A percentile compares a stretch with the other conserved stretches of the same genome.
Conservation (phyloP, 2,329 filamentous ascomycete species). For the Westerdykella sp. region DNA sequence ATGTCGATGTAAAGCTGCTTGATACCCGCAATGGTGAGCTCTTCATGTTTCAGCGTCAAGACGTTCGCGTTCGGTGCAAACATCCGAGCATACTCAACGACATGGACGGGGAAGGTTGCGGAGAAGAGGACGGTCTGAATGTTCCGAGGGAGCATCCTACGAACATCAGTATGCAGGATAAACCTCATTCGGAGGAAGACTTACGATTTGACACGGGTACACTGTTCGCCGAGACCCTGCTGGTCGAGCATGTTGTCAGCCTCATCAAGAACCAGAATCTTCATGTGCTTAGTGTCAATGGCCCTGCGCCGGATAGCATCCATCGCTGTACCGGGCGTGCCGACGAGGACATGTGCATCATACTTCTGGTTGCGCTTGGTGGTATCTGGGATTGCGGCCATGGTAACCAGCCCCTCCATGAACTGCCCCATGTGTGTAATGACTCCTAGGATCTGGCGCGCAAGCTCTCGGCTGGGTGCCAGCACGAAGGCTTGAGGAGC, state of each 20-base stretch:
- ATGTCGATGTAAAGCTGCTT: constrained; percentile 98
- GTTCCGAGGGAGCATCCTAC: constrained; percentile 62
- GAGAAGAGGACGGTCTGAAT: constrained; percentile 95
- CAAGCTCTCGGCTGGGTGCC: constrained; percentile 88
- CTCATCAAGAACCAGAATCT: constrained; percentile 86
- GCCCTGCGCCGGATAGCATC: constrained; percentile 74
- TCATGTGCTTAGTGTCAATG: constrained; percentile 65
- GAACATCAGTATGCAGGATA: constrained; percentile 24
- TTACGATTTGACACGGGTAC: constrained; percentile 78
- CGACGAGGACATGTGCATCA: constrained; percentile 74
- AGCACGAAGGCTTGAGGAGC: constrained; percentile 81
- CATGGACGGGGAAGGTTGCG: constrained; percentile 82
- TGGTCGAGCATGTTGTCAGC: constrained; percentile 98
- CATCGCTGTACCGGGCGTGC: constrained; percentile 88
- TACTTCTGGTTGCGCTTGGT: constrained; percentile 63
- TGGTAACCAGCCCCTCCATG: constrained; percentile 66
- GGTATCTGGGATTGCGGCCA: constrained; percentile 75
- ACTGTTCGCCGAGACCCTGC: constrained; percentile 92
- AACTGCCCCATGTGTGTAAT: constrained; percentile 79
- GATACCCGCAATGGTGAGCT: constrained; percentile 93
- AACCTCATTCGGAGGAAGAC: constrained; percentile 26
- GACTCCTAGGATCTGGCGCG: constrained; percentile 87
- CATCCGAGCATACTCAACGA: constrained; percentile 72
- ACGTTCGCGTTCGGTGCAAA: constrained; percentile 84
- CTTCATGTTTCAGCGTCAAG: constrained; percentile 80